Conservation (phyloP, 2,329 filamentous ascomycete species). For the Colletotrichum sp. region DNA sequence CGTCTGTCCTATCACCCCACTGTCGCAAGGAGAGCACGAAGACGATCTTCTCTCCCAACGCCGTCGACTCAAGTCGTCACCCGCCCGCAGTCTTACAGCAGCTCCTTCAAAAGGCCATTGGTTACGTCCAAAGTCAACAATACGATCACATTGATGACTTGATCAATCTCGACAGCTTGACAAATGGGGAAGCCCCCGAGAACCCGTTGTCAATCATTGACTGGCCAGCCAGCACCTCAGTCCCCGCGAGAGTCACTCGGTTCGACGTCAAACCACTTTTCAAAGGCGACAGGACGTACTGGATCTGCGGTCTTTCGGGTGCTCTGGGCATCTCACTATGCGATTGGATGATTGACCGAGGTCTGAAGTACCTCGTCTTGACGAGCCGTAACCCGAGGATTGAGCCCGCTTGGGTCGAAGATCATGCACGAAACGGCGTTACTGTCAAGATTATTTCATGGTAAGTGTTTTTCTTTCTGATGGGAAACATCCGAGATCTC, state of each 20-base stretch:
- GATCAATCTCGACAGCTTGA: background rate
- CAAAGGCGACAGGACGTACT: slow-evolving; percentile 31
- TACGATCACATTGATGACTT: background rate
- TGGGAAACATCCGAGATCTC: background rate
- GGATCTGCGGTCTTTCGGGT: slow-evolving; percentile 32
- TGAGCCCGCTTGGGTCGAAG: slow-evolving; percentile 16
- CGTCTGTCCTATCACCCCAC: background rate
- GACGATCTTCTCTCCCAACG: background rate
- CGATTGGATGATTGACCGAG: slow-evolving; percentile 37
- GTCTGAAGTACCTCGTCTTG: slow-evolving; percentile 37
- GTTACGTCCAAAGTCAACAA: background rate
- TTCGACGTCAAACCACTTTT: background rate
- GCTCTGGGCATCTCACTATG: slow-evolving; percentile 37
- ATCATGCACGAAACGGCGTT: slow-evolving; percentile 24
- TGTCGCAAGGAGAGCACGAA: background rate
- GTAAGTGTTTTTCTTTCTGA: slow-evolving; percentile 2
- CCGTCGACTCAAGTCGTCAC: background rate
- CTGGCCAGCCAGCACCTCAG: background rate
- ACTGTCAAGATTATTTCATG: slow-evolving; percentile 32
- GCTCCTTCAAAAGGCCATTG: background rate
- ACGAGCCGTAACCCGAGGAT: slow-evolving; percentile 37
- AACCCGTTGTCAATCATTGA: background rate
- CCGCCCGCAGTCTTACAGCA: background rate
- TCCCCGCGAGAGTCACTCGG: background rate
- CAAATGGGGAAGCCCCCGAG: background rate